Evolutionary conservation across 352 stramenopile species (phyloP).

Genomic region (Phytophthora pseudosyringae): DNA sequence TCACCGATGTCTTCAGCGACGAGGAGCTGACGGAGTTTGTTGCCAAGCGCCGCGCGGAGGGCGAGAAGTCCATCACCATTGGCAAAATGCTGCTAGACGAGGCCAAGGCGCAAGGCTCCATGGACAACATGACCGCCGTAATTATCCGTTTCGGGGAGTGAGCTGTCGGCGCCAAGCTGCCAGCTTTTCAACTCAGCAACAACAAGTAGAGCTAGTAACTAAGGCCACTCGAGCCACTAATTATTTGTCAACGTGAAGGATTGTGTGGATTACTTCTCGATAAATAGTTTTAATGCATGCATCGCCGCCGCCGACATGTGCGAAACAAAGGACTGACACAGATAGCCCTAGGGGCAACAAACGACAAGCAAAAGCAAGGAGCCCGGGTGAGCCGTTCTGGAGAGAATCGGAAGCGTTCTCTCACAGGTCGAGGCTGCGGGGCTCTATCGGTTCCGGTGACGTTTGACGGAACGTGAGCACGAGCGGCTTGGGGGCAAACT

Average conservation of each 20-base stretch:
- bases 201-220: constrained; percentile 42
- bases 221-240: constrained; percentile 30
- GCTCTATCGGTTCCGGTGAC: constrained; percentile 27
- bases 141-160: constrained; percentile 71
- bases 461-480: constrained; percentile 71
- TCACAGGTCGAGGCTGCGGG: constrained; percentile 62
- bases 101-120: constrained; percentile 67
- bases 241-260: constrained; percentile 30
- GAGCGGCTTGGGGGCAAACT: constrained; percentile 69
- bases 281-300: constrained; percentile 19
- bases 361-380: constrained; percentile 2
- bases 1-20: constrained; percentile 79
- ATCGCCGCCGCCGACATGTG: background rate
- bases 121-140: constrained; percentile 87
- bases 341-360: constrained; percentile 2
- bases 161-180: constrained; percentile 1
- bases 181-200: background rate
- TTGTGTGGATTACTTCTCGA: constrained; percentile 11
- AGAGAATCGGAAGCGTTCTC: background rate
- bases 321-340: constrained; percentile 8
- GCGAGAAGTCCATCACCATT: constrained; percentile 60
- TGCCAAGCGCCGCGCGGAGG: constrained; percentile 42
- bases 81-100: constrained; percentile 73
- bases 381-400: background rate
- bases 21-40: constrained; percentile 78